Percentiles rank a stretch among this genome's conserved stretches.
Conservation (phyloP, 1,139 yeast species). For the Hansenula anomala region DNA sequence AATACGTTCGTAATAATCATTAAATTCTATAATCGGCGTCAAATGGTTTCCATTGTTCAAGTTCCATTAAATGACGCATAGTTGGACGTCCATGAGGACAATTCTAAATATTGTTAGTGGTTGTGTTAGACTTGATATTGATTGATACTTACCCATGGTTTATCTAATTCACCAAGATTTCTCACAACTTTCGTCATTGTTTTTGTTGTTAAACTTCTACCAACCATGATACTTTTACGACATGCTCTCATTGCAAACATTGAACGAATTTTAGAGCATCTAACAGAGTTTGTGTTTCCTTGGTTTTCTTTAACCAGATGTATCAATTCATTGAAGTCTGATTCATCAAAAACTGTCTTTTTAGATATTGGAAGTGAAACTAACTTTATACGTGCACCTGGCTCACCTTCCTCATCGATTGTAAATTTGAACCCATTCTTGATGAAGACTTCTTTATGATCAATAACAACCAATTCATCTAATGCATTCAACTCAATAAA, state of each 20-base stretch:
- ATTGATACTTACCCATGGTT: slow-evolving; percentile 41
- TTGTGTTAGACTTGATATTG: background rate
- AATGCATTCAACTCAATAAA: slow-evolving; percentile 63
- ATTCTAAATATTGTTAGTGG: slow-evolving; percentile 51
- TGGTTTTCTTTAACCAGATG: slow-evolving; percentile 47
- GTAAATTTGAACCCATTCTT: slow-evolving; percentile 72
- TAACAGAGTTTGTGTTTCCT: slow-evolving; percentile 33
- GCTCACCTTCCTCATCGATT: slow-evolving; percentile 42
- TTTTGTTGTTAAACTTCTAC: slow-evolving; percentile 52
- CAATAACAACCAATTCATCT: slow-evolving; percentile 69
- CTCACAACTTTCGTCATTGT: slow-evolving; percentile 67
- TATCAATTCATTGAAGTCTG: slow-evolving; percentile 75
- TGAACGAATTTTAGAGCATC: slow-evolving; percentile 73
- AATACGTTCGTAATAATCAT: background rate
- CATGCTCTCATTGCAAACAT: slow-evolving; percentile 96
- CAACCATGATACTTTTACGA: slow-evolving; percentile 90
- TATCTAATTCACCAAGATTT: slow-evolving; percentile 67
- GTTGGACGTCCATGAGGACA: slow-evolving; percentile 99
- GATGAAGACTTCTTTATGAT: slow-evolving; percentile 50
- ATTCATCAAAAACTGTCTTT: slow-evolving; percentile 54
- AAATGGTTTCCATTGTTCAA: slow-evolving; percentile 44
- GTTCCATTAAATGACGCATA: slow-evolving; percentile 77
- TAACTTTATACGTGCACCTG: slow-evolving; percentile 55
- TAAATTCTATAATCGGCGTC: slow-evolving; percentile 32
- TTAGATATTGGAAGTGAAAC: slow-evolving; percentile 71